Evolutionary conservation across 106 monocot species (phyloP), one percentile per base, ranked within the genome.

Genomic region (Dendrobium huoshanense): DNA sequence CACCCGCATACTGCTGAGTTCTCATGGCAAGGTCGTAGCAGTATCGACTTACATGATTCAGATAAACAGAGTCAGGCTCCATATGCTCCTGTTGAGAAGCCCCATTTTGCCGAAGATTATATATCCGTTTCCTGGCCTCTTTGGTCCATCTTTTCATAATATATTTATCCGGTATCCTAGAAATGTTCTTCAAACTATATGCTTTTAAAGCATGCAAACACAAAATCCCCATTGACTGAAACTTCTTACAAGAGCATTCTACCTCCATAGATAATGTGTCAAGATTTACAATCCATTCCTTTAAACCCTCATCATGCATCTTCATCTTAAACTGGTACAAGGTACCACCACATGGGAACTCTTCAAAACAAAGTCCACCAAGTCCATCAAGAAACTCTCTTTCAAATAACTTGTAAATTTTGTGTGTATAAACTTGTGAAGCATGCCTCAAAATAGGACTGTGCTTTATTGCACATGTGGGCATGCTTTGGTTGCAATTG

Each of bases 81-180:
- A 75, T 75, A 75, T 75, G 41, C 4, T 44, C 74, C 19, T 7
- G 44, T 44, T 75, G 74, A 75, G 43, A 16, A 42, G n/a, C n/a
- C n/a, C 43, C 51, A 51, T 51, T 51, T 51, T 51, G 43, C 73
- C 18, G 3, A 42, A 18, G 17, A 22, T n/a, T 43, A 82, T 81
- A 81, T 44, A 85, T 40, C 47, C 80, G 65, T 77, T 75, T 83
- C 72, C 77, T 80, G 16, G 87, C 86, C 24, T 84, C 83, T 65
- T 87, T 87, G 16, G 83, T 87, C 87, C 87, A 87, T 54, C 87
- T 67, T 29, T 78, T 87, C 77, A 81, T 51, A 78, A 87, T 81
- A 31, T 78, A 87, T 64, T 74, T 75, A n/a, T 77, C 80, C 8
- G 87, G 87, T 37, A 87, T 78, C 41, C 72, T 67, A 20, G 76